Base-by-base conservation (phyloP, 75 land plant genomes). In the Selaginella moellendorffii region DNA sequence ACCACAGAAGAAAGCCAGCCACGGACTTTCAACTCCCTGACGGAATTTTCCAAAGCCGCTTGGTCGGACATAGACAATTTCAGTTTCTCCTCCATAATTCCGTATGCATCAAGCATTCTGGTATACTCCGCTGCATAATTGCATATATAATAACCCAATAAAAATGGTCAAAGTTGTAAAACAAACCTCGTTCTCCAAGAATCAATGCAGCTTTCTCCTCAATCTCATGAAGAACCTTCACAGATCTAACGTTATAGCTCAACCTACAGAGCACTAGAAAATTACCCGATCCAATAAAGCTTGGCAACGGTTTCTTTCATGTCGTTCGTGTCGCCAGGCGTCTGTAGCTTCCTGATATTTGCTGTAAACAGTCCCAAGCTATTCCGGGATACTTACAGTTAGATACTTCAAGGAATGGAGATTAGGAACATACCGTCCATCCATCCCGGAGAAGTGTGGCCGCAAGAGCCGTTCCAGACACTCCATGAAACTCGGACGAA, bases 281-380 rank as follows among this genome's bases (percentile, higher is more conserved):
- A 5, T 2, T 82, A 92, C 97, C 85, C 84, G 74, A 63, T 89
- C 80, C 52, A 95, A 52, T 63, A 89, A 42, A 5, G 83, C 81
- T 72, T 95, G 83, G 2, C 87, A 65, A 18, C 81, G 78, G 52
- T 72, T 75, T 30, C 96, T 68, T 58, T 85, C 99, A 63, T 84
- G 69, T 56, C 74, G 83, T 65, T 95, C 99, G 77, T 95, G 99
- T 30, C 84, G 71, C 69, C 83, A 74, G 17, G 96, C 99, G 79
- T 95, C 96, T 61, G 79, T 83, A 75, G 88, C 82, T 67, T 95
- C 99, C 72, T 95, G 96, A 64, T 89, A 95, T 61, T 95, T 95
- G n/a, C 69, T 65, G 69, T 95, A 36, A 14, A 36, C 46, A 5
- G 46, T 36, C 46, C 46, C 46, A 36, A 36, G 46, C 46, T 36